These are phyloP conservation scores for Kregervanrija fluxuum DNA, from an alignment of 805 yeast genomes.

Conservation along the genomic window DNA sequence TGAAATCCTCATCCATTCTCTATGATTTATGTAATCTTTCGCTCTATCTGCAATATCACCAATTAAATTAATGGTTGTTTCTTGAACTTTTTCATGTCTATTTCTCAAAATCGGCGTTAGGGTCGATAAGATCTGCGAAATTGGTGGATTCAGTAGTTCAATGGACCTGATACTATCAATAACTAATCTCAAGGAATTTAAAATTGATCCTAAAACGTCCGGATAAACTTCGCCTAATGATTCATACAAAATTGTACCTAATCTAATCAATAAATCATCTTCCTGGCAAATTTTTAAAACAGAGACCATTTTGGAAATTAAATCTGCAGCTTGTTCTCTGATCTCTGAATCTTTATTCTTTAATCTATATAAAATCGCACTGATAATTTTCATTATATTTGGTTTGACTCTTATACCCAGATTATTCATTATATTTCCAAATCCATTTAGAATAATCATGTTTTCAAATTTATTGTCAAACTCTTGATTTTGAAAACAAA, in stretches of 20 bases:
- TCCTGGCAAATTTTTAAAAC: slow-evolving; percentile 61
- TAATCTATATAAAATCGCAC: slow-evolving; percentile 64
- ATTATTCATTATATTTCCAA: slow-evolving; percentile 56
- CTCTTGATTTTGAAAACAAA: slow-evolving; percentile 76
- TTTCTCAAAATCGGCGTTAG: slow-evolving; percentile 88
- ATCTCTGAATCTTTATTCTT: slow-evolving; percentile 64
- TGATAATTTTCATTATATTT: slow-evolving; percentile 63
- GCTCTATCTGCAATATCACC: slow-evolving; percentile 77
- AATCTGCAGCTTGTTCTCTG: slow-evolving; percentile 79
- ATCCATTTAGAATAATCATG: slow-evolving; percentile 45
- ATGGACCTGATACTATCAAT: slow-evolving; percentile 49
- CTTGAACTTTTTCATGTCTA: slow-evolving; percentile 86
- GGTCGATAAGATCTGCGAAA: slow-evolving; percentile 76
- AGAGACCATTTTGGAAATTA: slow-evolving; percentile 60
- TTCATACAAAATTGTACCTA: slow-evolving; percentile 77
- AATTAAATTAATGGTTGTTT: slow-evolving; percentile 66
- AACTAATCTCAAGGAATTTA: slow-evolving; percentile 62
- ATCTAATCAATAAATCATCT: slow-evolving; percentile 51
- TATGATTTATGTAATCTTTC: slow-evolving; percentile 76
- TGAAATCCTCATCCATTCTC: slow-evolving; percentile 97
- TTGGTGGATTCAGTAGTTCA: slow-evolving; percentile 66
- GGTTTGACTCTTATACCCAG: slow-evolving; percentile 62
- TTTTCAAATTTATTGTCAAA: slow-evolving; percentile 32
- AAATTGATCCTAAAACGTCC: slow-evolving; percentile 81
- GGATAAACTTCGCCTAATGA: slow-evolving; percentile 93